Conservation (phyloP, 2,329 filamentous ascomycete genomes). For the Colletotrichum karsti region DNA sequence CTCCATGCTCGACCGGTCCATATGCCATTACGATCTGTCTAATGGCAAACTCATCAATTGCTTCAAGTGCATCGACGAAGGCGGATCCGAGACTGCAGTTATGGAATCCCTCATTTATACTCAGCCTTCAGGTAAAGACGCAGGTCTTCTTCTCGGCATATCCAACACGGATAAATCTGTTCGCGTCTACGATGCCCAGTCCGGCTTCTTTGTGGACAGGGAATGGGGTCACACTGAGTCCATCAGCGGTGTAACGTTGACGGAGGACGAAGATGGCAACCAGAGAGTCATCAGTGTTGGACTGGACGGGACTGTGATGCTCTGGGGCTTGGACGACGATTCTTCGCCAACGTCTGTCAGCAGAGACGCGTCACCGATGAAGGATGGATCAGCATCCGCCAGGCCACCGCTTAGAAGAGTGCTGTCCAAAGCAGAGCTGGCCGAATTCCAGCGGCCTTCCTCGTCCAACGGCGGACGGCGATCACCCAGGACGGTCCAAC, state of each 20-base stretch:
- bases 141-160: slow-evolving; percentile 80
- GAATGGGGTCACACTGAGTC: slow-evolving; percentile 97
- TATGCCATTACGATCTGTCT: slow-evolving; percentile 69
- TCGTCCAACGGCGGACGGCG: slow-evolving; percentile 55
- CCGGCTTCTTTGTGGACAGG: slow-evolving; percentile 80
- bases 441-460: slow-evolving; percentile 74
- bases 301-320: slow-evolving; percentile 84
- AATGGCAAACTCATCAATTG: slow-evolving; percentile 75
- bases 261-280: slow-evolving; percentile 66
- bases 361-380: slow-evolving; percentile 64
- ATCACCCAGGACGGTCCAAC: slow-evolving; percentile 62
- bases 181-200: slow-evolving; percentile 83
- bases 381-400: slow-evolving; percentile 57
- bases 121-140: slow-evolving; percentile 61
- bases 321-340: slow-evolving; percentile 71
- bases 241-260: slow-evolving; percentile 83
- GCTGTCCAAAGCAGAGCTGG: slow-evolving; percentile 85
- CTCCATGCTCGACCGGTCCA: slow-evolving; percentile 67
- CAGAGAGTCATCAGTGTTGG: slow-evolving; percentile 77
- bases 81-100: slow-evolving; percentile 82
- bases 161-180: slow-evolving; percentile 97
- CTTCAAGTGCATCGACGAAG: slow-evolving; percentile 86
- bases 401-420: slow-evolving; percentile 85
- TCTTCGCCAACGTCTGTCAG: slow-evolving; percentile 47
- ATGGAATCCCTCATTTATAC: slow-evolving; percentile 79